These are phyloP conservation scores for Sarocladiaceae sp. DNA, from an alignment of 2,329 filamentous ascomycete genomes.

Conservation along the genomic window DNA sequence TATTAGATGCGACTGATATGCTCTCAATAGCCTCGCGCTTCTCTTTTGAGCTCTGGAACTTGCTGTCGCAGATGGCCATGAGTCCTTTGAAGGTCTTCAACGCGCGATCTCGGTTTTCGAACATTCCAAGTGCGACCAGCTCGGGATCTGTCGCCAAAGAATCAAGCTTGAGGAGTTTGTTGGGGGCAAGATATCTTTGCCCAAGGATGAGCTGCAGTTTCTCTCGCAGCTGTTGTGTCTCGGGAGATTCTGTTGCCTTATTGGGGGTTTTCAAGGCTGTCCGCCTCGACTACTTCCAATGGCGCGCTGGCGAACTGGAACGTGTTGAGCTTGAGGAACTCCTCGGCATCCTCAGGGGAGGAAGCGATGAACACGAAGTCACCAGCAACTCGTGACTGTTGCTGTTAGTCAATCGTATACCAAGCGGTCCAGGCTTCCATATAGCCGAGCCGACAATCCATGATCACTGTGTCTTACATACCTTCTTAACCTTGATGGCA, in stretches of 20 bases:
- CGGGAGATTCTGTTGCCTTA: slow-evolving; percentile 43
- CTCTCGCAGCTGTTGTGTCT: slow-evolving; percentile 58
- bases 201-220: slow-evolving; percentile 68
- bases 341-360: slow-evolving; percentile 58
- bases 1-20: slow-evolving; percentile 78
- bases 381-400: slow-evolving; percentile 65
- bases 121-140: slow-evolving; percentile 71
- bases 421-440: neutral
- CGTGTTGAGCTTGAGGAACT: slow-evolving; percentile 63
- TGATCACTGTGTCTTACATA: slow-evolving; percentile 51
- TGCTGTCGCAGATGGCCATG: slow-evolving; percentile 78
- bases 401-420: slow-evolving; percentile 17
- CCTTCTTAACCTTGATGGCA: slow-evolving; percentile 68
- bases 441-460: too few relatives aligned
- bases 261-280: slow-evolving; percentile 28
- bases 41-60: slow-evolving; percentile 67
- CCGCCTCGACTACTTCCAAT: slow-evolving; percentile 51
- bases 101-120: slow-evolving; percentile 64
- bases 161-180: slow-evolving; percentile 82
- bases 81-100: slow-evolving; percentile 89
- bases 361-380: slow-evolving; percentile 66
- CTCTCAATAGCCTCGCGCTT: slow-evolving; percentile 77
- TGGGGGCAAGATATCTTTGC: slow-evolving; percentile 65
- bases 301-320: slow-evolving; percentile 63
- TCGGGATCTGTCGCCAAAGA: slow-evolving; percentile 67